Conservation (phyloP, 2,329 filamentous ascomycete genomes). For the Xylariaceae sp. region DNA sequence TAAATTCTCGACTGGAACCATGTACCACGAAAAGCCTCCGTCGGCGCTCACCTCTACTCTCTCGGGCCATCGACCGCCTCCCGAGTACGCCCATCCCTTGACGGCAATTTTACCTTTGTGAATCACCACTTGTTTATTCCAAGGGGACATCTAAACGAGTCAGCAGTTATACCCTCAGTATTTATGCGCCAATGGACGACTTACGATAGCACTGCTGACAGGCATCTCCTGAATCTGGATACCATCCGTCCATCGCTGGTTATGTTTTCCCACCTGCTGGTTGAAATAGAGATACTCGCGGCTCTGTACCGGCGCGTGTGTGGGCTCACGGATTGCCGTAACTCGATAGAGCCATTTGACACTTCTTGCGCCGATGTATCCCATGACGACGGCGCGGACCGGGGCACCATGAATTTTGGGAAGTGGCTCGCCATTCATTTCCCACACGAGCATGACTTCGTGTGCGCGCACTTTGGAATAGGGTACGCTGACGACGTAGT, state of each 20-base stretch:
- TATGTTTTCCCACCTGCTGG: slow-evolving; percentile 63
- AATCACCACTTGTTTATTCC: slow-evolving; percentile 54
- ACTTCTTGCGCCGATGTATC: slow-evolving; percentile 61
- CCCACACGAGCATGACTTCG: slow-evolving; percentile 63
- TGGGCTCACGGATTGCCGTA: slow-evolving; percentile 53
- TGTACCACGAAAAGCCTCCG: slow-evolving; percentile 60
- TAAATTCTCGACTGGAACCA: slow-evolving; percentile 54
- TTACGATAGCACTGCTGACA: slow-evolving; percentile 39
- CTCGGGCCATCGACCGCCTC: slow-evolving; percentile 54
- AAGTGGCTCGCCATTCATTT: slow-evolving; percentile 63
- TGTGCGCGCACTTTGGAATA: slow-evolving; percentile 61
- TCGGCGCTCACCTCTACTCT: slow-evolving; percentile 59
- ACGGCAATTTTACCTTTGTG: slow-evolving; percentile 54
- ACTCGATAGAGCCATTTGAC: slow-evolving; percentile 60
- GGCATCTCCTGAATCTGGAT: slow-evolving; percentile 70
- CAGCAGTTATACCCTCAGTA: background rate
- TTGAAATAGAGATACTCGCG: slow-evolving; percentile 65
- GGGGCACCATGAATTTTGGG: slow-evolving; percentile 63
- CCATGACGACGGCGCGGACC: slow-evolving; percentile 55
- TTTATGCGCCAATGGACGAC: background rate
- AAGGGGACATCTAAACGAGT: slow-evolving; percentile 46
- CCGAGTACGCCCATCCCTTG: slow-evolving; percentile 54
- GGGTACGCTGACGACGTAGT: slow-evolving; percentile 63
- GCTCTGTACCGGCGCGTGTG: slow-evolving; percentile 55
- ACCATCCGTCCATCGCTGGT: slow-evolving; percentile 51